phyloP scores from a whole-genome alignment of 306 rosid genomes.

The Casuarina cunninghamiana region DNA sequence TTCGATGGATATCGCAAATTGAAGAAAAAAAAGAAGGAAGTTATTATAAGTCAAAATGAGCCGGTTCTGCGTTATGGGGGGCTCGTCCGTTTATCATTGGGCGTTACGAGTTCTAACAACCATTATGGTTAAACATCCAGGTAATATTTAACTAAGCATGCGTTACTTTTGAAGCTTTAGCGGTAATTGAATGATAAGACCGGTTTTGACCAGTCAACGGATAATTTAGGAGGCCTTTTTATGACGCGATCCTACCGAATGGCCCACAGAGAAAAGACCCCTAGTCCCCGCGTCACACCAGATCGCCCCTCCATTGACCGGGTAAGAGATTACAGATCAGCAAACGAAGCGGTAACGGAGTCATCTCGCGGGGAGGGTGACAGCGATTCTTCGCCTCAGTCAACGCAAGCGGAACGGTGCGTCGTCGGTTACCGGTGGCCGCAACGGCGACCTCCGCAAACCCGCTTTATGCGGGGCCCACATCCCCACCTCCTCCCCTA shows the following conservation, averaged over 20 bases:
- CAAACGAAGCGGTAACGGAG: conserved; percentile 36
- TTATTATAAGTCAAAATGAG: too few relatives aligned
- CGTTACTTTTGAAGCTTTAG: neutral
- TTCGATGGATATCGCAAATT: too few relatives aligned
- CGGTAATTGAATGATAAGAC: neutral
- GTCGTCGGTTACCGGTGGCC: conserved; percentile 33
- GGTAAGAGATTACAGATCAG: conserved; percentile 33
- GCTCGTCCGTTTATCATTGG: too few relatives aligned
- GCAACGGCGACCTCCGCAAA: conserved; percentile 40
- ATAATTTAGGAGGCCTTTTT: neutral
- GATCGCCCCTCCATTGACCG: conserved; percentile 25
- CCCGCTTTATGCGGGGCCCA: conserved; percentile 38
- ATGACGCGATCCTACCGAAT: neutral
- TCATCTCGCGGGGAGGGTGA: conserved; percentile 4
- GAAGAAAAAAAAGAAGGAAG: too few relatives aligned
- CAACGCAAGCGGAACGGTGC: conserved; percentile 54
- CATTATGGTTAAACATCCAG: neutral
- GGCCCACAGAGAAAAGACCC: conserved; percentile 23
- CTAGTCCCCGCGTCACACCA: conserved; percentile 14
- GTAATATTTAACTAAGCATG: neutral
- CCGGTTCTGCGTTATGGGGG: too few relatives aligned
- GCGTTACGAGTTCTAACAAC: neutral
- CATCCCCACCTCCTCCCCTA: conserved; percentile 26
- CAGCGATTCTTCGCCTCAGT: conserved; percentile 23
- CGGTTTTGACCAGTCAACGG: neutral